A percentile compares a stretch with the other conserved stretches of the same genome.
These are phyloP conservation scores for Salvia miltiorrhiza DNA, from an alignment of 257 asterid species.

Conservation along the genomic window DNA sequence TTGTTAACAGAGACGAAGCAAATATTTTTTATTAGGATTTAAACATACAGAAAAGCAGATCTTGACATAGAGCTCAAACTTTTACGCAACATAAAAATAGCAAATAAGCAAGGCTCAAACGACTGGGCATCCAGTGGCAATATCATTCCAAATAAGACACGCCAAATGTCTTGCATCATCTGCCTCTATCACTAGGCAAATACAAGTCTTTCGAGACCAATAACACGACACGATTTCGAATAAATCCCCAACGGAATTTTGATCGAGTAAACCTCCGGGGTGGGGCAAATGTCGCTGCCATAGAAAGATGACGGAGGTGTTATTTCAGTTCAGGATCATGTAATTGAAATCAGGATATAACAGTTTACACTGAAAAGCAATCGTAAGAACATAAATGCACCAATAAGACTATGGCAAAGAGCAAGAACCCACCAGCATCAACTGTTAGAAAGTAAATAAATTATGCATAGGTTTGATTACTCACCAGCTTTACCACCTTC, in stretches of 20 bases:
- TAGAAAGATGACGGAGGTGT: not conserved
- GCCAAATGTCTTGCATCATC: constrained; percentile 21
- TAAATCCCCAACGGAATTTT: not conserved
- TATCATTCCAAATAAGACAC: constrained; percentile 17
- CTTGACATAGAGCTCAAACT: constrained; percentile 10
- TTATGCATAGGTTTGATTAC: constrained; percentile 4
- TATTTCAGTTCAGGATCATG: not conserved
- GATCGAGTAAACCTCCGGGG: not conserved
- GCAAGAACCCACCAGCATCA: not conserved
- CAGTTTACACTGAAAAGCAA: too few relatives aligned
- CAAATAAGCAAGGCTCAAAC: constrained; percentile 19
- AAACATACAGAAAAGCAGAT: constrained; percentile 7
- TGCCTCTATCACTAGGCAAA: constrained; percentile 3
- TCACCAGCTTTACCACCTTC: constrained; percentile 29
- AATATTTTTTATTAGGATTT: not conserved
- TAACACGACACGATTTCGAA: constrained; percentile 14
- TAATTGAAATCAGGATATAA: not conserved
- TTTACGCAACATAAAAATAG: constrained; percentile 19
- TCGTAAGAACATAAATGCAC: too few relatives aligned
- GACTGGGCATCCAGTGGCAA: constrained; percentile 16
- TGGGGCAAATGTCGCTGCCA: constrained; percentile 21
- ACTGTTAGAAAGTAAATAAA: not conserved
- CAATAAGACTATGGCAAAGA: not conserved
- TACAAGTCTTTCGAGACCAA: constrained; percentile 18
- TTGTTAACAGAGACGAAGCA: constrained; percentile 3